Evolutionary conservation across 2,329 filamentous ascomycete species (phyloP).

Genomic region (Dactylellina haptotyla): DNA sequence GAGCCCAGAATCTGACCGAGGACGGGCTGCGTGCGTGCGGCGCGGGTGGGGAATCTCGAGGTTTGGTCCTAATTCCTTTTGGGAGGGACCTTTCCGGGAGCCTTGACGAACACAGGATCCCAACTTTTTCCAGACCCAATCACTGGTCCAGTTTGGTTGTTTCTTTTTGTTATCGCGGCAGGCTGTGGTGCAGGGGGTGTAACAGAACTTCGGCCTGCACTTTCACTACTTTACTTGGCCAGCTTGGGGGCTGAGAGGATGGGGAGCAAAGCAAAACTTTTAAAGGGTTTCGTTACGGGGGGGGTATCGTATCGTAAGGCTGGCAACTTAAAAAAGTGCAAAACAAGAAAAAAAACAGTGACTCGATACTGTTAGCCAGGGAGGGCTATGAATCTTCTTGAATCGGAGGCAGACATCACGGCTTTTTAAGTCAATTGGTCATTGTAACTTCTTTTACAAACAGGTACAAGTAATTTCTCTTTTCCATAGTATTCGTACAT

Average conservation of each 20-base stretch:
- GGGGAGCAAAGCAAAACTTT: background rate
- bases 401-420: conserved; percentile 1
- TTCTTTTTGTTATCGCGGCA: background rate
- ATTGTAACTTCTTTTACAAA: background rate
- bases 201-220: background rate
- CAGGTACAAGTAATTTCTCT: too few species aligned
- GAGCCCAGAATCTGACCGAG: too few species aligned
- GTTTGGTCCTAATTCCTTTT: too few species aligned
- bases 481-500: too few species aligned
- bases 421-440: conserved; percentile 15
- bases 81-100: too few species aligned
- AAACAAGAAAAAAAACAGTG: background rate
- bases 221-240: background rate
- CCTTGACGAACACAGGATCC: too few species aligned
- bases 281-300: background rate
- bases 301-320: conserved; percentile 13
- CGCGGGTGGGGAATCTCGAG: conserved; percentile 19
- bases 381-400: background rate
- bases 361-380: conserved; percentile 9
- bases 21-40: too few species aligned
- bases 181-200: conserved; percentile 11
- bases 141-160: background rate
- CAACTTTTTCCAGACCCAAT: too few species aligned
- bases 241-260: conserved; percentile 36
- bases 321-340: background rate